Conservation (phyloP, 331 rosid species). For the Malus hybrid region DNA sequence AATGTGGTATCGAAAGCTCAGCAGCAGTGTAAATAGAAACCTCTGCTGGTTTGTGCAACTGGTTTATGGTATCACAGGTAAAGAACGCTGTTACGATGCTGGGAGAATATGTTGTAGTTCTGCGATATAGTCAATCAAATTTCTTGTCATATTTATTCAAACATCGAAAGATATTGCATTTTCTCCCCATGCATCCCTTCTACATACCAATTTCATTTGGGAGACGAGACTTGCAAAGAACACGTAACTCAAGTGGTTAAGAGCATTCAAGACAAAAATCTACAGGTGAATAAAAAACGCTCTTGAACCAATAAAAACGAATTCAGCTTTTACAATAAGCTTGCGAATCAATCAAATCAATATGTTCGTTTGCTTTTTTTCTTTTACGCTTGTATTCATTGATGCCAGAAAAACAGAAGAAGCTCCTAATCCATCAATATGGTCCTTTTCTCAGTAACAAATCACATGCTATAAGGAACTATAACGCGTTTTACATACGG, state of each 20-base stretch:
- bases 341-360: constrained; percentile 1
- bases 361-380: background rate
- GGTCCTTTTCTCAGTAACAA: background rate
- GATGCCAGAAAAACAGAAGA: background rate
- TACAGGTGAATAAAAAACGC: no score
- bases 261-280: no score
- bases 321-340: background rate
- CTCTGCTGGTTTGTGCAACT: background rate
- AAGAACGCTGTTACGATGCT: constrained; percentile 13
- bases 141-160: constrained; percentile 17
- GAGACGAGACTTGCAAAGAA: no score
- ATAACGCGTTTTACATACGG: background rate
- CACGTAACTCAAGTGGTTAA: no score
- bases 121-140: constrained; percentile 44
- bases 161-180: background rate
- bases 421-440: background rate
- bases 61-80: constrained; percentile 29
- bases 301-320: background rate
- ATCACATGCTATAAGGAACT: background rate
- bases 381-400: background rate
- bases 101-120: constrained; percentile 19
- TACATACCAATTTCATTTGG: background rate
- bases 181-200: background rate
- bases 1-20: constrained; percentile 14
- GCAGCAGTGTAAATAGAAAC: constrained; percentile 60